Evolutionary conservation across 139 green algal species (phyloP).

Genomic region (Chlorella vulgaris): DNA sequence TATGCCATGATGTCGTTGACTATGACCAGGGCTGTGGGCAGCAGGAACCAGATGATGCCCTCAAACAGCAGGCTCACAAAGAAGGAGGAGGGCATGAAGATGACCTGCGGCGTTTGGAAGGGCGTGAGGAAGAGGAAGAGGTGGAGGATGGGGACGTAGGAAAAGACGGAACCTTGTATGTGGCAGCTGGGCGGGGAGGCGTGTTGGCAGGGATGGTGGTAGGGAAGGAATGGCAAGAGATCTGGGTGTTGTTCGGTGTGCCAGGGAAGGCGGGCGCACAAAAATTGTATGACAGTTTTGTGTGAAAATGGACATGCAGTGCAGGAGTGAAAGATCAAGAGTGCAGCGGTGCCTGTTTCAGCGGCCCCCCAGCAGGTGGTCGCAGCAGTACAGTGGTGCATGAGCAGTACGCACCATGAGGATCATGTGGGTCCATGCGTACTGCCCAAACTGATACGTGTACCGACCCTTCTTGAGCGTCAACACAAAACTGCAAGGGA

Average conservation of each 20-base stretch:
- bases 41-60: constrained; percentile 97
- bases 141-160: neutral
- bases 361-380: too few species aligned
- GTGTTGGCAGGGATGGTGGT: too few species aligned
- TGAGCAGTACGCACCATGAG: constrained; percentile 69
- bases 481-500: constrained; percentile 92
- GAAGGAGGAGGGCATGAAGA: constrained; percentile 90
- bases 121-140: neutral
- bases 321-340: too few species aligned
- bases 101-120: constrained; percentile 31
- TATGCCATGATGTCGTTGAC: constrained; percentile 98
- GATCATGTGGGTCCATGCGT: constrained; percentile 99
- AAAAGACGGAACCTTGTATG: too few species aligned
- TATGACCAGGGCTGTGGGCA: constrained; percentile 93
- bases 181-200: too few species aligned
- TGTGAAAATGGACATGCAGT: too few species aligned
- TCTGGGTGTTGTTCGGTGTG: too few species aligned
- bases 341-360: too few species aligned
- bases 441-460: constrained; percentile 97
- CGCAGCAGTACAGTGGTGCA: too few species aligned
- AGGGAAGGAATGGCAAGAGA: too few species aligned
- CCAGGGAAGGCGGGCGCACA: too few species aligned
- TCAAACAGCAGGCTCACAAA: constrained; percentile 91
- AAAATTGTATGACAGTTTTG: too few species aligned
- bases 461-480: constrained; percentile 88